A percentile compares a stretch with the other conserved stretches of the same genome.
Evolutionary conservation across 306 rosid genomes (phyloP).

Genomic region (Ziziphus jujuba): DNA sequence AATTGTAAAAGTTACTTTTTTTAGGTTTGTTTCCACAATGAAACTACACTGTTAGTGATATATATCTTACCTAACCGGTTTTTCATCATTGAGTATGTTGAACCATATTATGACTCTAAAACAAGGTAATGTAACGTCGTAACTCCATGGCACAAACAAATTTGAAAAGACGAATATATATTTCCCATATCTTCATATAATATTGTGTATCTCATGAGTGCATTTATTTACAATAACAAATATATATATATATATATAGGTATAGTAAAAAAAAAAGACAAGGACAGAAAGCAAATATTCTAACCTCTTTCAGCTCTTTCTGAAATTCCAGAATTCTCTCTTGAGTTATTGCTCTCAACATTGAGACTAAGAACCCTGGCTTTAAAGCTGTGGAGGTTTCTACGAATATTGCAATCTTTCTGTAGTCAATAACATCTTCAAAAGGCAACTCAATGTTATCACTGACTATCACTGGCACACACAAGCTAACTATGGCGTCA

Average conservation of each 20-base stretch:
- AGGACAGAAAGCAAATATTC: slow-evolving; percentile 16
- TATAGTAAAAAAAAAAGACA: not conserved
- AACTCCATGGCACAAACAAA: too few species aligned
- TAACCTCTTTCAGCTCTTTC: slow-evolving; percentile 75
- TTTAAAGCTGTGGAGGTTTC: slow-evolving; percentile 61
- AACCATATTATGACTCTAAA: too few species aligned
- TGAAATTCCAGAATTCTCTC: slow-evolving; percentile 75
- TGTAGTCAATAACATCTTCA: slow-evolving; percentile 86
- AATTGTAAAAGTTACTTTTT: too few species aligned
- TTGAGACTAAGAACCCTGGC: slow-evolving; percentile 66
- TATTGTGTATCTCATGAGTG: too few species aligned
- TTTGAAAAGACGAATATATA: too few species aligned
- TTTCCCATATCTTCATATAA: too few species aligned
- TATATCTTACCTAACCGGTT: too few species aligned
- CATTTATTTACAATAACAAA: too few species aligned
- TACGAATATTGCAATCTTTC: slow-evolving; percentile 77
- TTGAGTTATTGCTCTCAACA: slow-evolving; percentile 50
- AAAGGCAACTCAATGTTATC: slow-evolving; percentile 88
- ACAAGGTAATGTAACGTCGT: too few species aligned
- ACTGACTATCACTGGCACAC: slow-evolving; percentile 84
- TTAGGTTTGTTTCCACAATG: too few species aligned
- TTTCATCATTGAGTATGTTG: too few species aligned
- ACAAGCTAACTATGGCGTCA: slow-evolving; percentile 92
- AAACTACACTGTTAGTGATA: too few species aligned
- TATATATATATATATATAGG: not conserved